These are phyloP conservation scores for Apiospora phragmitis DNA, from an alignment of 2,329 filamentous ascomycete species.

Conservation along the genomic window DNA sequence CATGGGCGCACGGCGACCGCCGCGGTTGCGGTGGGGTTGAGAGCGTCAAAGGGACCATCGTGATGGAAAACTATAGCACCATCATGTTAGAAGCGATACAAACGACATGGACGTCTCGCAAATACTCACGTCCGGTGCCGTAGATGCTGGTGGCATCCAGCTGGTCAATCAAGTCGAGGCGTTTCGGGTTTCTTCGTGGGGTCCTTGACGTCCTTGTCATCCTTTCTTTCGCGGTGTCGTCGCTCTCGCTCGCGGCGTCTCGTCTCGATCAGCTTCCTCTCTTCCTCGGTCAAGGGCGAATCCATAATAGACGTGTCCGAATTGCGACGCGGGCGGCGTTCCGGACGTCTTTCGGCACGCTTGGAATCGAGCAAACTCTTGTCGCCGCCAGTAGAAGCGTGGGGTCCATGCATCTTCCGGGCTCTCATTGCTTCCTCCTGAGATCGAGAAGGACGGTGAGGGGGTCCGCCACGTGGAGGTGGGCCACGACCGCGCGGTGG, in stretches of 20 bases:
- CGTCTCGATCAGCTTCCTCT: constrained; percentile 50
- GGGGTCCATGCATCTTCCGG: constrained; percentile 40
- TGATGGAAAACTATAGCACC: constrained; percentile 80
- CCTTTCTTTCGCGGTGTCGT: constrained; percentile 45
- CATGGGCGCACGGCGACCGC: constrained; percentile 84
- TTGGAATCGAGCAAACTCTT: constrained; percentile 36
- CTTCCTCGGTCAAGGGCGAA: constrained; percentile 60
- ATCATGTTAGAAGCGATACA: constrained; percentile 16
- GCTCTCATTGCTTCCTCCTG: constrained; percentile 63
- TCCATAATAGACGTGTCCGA: constrained; percentile 76
- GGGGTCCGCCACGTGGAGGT: constrained; percentile 36
- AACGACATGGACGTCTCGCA: background rate
- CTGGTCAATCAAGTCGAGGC: constrained; percentile 91
- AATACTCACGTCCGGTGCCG: constrained; percentile 77
- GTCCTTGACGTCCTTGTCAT: constrained; percentile 41
- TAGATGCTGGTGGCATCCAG: constrained; percentile 96
- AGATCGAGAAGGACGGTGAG: constrained; percentile 66
- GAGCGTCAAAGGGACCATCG: constrained; percentile 94
- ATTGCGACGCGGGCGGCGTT: constrained; percentile 66
- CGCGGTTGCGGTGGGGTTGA: constrained; percentile 90
- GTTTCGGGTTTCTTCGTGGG: constrained; percentile 46
- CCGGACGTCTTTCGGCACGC: constrained; percentile 27
- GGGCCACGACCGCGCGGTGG: constrained; percentile 46
- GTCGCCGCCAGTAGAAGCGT: constrained; percentile 30
- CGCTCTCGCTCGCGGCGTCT: constrained; percentile 54